phyloP scores from a whole-genome alignment of 139 green algal species.

The Haematococcus sp. region DNA sequence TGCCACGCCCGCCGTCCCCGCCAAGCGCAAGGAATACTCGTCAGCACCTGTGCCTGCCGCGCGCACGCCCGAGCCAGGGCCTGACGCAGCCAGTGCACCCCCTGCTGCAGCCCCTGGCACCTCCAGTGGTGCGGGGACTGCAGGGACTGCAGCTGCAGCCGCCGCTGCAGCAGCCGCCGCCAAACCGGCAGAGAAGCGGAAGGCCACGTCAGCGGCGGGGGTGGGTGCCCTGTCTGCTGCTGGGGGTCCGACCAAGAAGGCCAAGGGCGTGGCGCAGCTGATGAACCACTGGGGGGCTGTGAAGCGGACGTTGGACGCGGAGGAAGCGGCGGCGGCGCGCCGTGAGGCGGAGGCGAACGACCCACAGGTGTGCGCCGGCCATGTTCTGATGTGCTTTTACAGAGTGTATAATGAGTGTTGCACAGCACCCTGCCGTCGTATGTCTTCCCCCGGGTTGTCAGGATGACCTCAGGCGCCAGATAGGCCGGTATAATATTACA shows the following conservation, averaged over 20 bases:
- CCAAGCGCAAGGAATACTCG: neutral
- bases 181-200: conserved; percentile 20
- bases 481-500: no score
- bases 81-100: no score
- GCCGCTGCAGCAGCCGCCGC: neutral
- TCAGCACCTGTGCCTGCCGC: neutral
- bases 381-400: neutral
- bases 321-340: conserved; percentile 36
- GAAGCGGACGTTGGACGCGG: conserved; percentile 34
- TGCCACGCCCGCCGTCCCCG: neutral
- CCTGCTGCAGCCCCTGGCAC: neutral
- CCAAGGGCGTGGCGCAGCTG: conserved; percentile 22
- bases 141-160: neutral
- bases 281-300: conserved; percentile 69
- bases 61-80: neutral
- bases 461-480: no score
- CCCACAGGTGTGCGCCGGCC: neutral
- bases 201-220: neutral
- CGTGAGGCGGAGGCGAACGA: conserved; percentile 13
- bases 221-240: neutral
- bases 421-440: neutral
- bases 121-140: neutral
- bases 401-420: neutral
- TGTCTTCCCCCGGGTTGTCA: no score
- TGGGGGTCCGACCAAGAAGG: neutral